Evolutionary conservation across 345 rosid genomes (phyloP).

Genomic region (Salix udensis): DNA sequence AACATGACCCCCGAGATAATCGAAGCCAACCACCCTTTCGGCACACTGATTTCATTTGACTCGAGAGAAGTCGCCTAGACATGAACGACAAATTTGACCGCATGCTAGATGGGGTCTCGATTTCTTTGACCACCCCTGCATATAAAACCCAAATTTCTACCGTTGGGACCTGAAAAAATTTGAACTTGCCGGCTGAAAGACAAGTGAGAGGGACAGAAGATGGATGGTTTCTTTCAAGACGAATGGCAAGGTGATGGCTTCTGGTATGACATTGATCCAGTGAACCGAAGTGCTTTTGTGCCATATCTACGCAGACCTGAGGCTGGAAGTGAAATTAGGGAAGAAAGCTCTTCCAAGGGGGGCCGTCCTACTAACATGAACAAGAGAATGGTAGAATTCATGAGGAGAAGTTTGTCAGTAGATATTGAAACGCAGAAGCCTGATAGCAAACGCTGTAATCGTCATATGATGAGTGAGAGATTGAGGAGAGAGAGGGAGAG

Average conservation of each 20-base stretch:
- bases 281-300: slow-evolving; percentile 41
- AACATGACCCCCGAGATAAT: background rate
- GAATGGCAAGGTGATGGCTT: slow-evolving; percentile 18
- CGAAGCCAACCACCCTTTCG: background rate
- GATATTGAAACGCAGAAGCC: slow-evolving; percentile 13
- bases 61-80: background rate
- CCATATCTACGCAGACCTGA: slow-evolving; percentile 25
- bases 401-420: slow-evolving; percentile 32
- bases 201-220: background rate
- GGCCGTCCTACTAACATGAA: slow-evolving; percentile 32
- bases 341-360: background rate
- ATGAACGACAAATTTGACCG: slow-evolving; percentile 19
- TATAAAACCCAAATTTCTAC: background rate
- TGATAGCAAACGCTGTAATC: slow-evolving; percentile 35
- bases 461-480: slow-evolving; percentile 67
- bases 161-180: slow-evolving; percentile 1
- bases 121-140: background rate
- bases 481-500: slow-evolving; percentile 63
- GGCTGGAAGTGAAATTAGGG: background rate
- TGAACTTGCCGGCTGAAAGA: background rate
- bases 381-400: slow-evolving; percentile 49
- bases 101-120: background rate
- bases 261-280: slow-evolving; percentile 23
- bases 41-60: background rate
- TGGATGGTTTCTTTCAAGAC: slow-evolving; percentile 30